These are phyloP conservation scores for Gossypium armourianum DNA, from an alignment of 441 rosid species.

Conservation along the genomic window DNA sequence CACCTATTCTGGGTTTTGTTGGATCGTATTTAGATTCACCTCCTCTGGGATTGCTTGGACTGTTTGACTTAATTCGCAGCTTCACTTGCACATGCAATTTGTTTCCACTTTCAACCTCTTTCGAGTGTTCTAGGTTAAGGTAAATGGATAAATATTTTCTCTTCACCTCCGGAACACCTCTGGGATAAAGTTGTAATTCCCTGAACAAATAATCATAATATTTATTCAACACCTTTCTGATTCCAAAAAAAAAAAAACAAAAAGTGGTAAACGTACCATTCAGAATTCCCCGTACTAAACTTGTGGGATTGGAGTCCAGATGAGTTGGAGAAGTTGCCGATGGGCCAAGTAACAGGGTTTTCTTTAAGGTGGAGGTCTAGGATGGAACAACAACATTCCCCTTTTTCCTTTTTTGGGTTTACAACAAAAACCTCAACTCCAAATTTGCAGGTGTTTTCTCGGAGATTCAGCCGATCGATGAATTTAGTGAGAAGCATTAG, in stretches of 20 bases:
- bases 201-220: background rate
- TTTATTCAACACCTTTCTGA: too few species aligned
- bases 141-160: background rate
- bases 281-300: too few species aligned
- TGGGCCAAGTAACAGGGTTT: too few species aligned
- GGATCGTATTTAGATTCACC: background rate
- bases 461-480: background rate
- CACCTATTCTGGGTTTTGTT: background rate
- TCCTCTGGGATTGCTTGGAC: background rate
- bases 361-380: too few species aligned
- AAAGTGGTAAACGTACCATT: too few species aligned
- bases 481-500: background rate
- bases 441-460: background rate
- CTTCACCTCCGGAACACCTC: background rate
- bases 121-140: background rate
- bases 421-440: slow-evolving; percentile 1
- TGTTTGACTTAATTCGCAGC: background rate
- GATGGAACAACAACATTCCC: too few species aligned
- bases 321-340: too few species aligned
- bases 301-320: too few species aligned
- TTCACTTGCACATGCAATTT: background rate
- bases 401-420: too few species aligned
- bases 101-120: background rate
- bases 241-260: too few species aligned
- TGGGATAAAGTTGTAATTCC: background rate